Evolutionary conservation across 73 alveolate genomes (phyloP), one percentile per base, ranked within the genome.

Genomic region (Paramecium biaurelia): DNA sequence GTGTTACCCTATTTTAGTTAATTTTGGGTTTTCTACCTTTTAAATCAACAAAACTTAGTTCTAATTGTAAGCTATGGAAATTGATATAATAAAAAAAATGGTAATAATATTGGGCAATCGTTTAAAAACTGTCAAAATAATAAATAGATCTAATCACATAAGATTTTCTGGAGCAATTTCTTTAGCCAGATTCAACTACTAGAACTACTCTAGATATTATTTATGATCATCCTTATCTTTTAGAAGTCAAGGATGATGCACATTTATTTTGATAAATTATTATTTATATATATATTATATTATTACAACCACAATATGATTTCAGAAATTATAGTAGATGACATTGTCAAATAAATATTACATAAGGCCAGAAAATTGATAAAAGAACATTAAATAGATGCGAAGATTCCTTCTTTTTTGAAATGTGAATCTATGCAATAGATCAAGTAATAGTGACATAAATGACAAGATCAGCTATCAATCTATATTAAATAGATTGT

Each of bases 1-100:
- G 90, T 20, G 90, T 79, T 43, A 79, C 56, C 9, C 9, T 79
- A 79, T 79, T 79, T 42, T 34, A 79, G 43, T 41, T 79, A 45
- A 24, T 32, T 26, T 79, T 41, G 45, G 90, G 90, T 43, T 30
- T 47, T 23, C 1, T 26, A 9, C 90, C 90, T 14, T 79, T 79
- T 24, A 28, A 47, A 30, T 24, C 70, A n/a, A 42, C 90, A 7
- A 79, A 72, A 26, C 84, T 49, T 1, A 63, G 47, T 23, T 23
- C 26, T 0, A 63, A 63, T 26, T 63, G 84, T 24, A 63, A 63
- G 12, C 26, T 63, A 9, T 63, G 84, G 84, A 63, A n/a, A 63
- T 63, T 63, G 26, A 63, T 63, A 15, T 10, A 63, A 63, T 26
- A 63, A 32, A 63, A 63, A 63, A 63, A 63, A 32, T 63, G 84